Conservation (phyloP, 2,329 filamentous ascomycete genomes). For the Acrocalymma vagum region DNA sequence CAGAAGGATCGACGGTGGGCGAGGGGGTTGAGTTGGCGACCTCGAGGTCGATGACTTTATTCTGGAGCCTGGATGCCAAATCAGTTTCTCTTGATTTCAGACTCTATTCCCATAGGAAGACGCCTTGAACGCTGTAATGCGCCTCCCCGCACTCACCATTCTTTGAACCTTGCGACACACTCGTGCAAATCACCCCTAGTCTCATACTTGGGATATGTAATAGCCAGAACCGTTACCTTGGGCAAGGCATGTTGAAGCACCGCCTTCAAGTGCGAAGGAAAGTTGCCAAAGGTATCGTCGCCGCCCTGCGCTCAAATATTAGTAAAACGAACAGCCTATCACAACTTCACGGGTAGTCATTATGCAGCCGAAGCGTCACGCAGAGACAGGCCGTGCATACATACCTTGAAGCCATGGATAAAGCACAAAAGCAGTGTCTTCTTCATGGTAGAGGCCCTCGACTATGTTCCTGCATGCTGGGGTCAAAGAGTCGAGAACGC, state of each 20-base stretch:
- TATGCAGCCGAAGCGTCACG: slow-evolving; percentile 2
- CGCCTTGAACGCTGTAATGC: no score
- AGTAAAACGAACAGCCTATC: slow-evolving; percentile 10
- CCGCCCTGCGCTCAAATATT: slow-evolving; percentile 64
- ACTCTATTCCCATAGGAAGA: background rate
- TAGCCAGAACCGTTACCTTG: slow-evolving; percentile 70
- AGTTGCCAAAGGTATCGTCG: slow-evolving; percentile 79
- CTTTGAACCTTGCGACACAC: slow-evolving; percentile 76
- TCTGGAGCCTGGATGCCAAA: slow-evolving; percentile 80
- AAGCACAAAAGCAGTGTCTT: slow-evolving; percentile 84
- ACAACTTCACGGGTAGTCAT: slow-evolving; percentile 3
- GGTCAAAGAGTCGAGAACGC: slow-evolving; percentile 12
- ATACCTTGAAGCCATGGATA: slow-evolving; percentile 86
- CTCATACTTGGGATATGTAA: slow-evolving; percentile 83
- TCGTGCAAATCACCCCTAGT: slow-evolving; percentile 79
- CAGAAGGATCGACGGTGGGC: slow-evolving; percentile 85
- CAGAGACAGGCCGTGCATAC: slow-evolving; percentile 4
- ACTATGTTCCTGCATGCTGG: slow-evolving; percentile 45
- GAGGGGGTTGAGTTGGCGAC: slow-evolving; percentile 81
- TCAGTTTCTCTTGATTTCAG: no score
- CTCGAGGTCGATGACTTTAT: slow-evolving; percentile 94
- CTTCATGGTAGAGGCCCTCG: slow-evolving; percentile 64
- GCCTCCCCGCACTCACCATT: no score
- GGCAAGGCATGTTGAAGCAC: slow-evolving; percentile 73
- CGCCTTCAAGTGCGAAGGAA: slow-evolving; percentile 75